Conservation (phyloP, 139 green algal genomes). For the Axilococcus clingmanii region DNA sequence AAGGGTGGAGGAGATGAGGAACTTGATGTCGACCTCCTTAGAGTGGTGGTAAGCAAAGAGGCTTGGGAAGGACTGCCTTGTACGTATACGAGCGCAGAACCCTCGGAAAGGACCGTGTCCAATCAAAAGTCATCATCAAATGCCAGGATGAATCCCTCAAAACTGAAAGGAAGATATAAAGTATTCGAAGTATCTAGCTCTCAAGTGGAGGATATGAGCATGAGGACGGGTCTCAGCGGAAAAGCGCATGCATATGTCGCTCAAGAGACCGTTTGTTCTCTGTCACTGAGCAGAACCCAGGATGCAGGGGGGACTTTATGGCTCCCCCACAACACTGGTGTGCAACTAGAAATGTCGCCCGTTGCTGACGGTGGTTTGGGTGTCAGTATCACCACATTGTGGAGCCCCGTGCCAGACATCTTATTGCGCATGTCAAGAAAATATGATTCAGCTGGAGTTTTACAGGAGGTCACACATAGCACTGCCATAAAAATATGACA, state of each 20-base stretch:
- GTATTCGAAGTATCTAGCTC: slow-evolving; percentile 34
- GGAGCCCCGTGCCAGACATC: slow-evolving; percentile 12
- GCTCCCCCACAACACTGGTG: slow-evolving; percentile 11
- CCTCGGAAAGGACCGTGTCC: slow-evolving; percentile 1
- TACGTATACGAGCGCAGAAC: slow-evolving; percentile 2
- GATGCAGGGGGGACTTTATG: slow-evolving; percentile 13
- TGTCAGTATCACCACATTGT: slow-evolving; percentile 11
- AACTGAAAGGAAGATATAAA: slow-evolving; percentile 26
- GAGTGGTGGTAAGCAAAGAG: slow-evolving; percentile 22
- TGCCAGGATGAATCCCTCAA: background rate
- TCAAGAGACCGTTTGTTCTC: background rate
- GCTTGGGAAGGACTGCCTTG: slow-evolving; percentile 28
- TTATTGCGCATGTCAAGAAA: slow-evolving; percentile 12
- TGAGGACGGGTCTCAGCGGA: slow-evolving; percentile 11
- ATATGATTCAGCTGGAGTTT: slow-evolving; percentile 6
- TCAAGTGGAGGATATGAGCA: slow-evolving; percentile 26
- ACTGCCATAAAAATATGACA: slow-evolving; percentile 7
- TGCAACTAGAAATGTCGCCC: slow-evolving; percentile 12
- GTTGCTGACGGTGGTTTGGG: background rate
- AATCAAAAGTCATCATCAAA: background rate
- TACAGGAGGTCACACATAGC: background rate
- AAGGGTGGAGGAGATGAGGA: slow-evolving; percentile 3
- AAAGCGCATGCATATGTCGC: background rate
- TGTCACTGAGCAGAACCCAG: too few species aligned
- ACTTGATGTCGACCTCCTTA: slow-evolving; percentile 29